Evolutionary conservation across 495 filamentous ascomycete genomes (phyloP).

Genomic region (Achaetomiella virescens): DNA sequence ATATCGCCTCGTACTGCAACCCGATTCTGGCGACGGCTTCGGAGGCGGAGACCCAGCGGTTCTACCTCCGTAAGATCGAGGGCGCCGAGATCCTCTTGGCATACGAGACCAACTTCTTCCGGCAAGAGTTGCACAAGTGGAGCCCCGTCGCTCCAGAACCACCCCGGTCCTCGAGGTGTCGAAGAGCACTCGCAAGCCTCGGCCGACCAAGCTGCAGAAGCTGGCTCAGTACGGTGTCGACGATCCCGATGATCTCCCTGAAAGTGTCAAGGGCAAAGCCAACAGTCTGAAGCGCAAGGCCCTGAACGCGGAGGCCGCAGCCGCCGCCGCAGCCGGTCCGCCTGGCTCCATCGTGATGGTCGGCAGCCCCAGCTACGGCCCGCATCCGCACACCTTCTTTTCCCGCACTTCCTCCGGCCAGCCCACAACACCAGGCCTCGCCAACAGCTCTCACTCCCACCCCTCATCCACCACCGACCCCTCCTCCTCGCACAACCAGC

Average conservation of each 20-base stretch:
- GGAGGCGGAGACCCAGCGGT: constrained; percentile 85
- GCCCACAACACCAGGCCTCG: constrained; percentile 35
- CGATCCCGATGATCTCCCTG: constrained; percentile 81
- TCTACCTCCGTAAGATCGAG: constrained; percentile 97
- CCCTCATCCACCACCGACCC: constrained; percentile 20
- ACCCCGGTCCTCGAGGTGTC: constrained; percentile 80
- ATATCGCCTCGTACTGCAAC: constrained; percentile 74
- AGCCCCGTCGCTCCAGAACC: constrained; percentile 80
- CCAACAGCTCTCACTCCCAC: constrained; percentile 29
- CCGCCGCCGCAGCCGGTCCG: constrained; percentile 22
- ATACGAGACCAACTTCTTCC: constrained; percentile 94
- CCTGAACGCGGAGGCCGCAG: constrained; percentile 39
- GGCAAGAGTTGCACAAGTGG: constrained; percentile 94
- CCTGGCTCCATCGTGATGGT: constrained; percentile 20
- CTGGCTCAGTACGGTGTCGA: constrained; percentile 76
- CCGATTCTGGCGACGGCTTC: constrained; percentile 71
- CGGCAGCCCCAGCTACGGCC: constrained; percentile 30
- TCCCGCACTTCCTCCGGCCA: constrained; percentile 33
- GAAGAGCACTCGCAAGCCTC: constrained; percentile 91
- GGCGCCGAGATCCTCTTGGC: constrained; percentile 91
- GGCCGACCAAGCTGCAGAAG: constrained; percentile 96
- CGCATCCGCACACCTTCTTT: constrained; percentile 30
- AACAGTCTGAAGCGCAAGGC: constrained; percentile 57
- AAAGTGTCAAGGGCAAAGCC: constrained; percentile 68
- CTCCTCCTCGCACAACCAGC: constrained; percentile 27